phyloP scores from a whole-genome alignment of 208 protist genomes.

The Leishmania guyanensis region DNA sequence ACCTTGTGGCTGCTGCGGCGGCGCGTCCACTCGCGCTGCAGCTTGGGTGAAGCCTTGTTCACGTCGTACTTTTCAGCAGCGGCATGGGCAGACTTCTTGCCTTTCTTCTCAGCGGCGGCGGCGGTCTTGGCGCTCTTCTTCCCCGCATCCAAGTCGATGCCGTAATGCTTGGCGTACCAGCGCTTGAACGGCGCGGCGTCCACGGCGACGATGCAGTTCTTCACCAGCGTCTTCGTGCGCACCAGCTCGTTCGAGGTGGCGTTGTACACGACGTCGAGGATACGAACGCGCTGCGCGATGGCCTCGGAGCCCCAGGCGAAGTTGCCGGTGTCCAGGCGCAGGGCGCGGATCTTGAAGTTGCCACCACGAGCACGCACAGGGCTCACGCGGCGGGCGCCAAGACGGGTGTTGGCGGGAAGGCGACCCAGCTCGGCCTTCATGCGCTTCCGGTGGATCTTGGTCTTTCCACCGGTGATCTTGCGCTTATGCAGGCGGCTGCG shows the following conservation, averaged over 20 bases:
- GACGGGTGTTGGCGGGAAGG: constrained; percentile 97
- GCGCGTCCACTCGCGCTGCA: constrained; percentile 81
- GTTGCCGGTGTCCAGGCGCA: constrained; percentile 98
- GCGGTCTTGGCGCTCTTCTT: constrained; percentile 45
- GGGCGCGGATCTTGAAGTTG: constrained; percentile 98
- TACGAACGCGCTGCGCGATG: constrained; percentile 93
- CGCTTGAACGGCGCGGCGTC: constrained; percentile 98
- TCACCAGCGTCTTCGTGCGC: constrained; percentile 99
- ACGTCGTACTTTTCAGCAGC: constrained; percentile 76
- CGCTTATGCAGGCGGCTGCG: constrained; percentile 98
- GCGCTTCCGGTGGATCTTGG: constrained; percentile 91
- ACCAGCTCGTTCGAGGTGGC: constrained; percentile 99
- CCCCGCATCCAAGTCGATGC: constrained; percentile 94
- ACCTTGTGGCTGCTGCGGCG: constrained; percentile 77
- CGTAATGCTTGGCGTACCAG: constrained; percentile 99
- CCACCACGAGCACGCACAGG: constrained; percentile 97
- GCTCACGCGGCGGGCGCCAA: constrained; percentile 93
- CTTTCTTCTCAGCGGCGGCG: constrained; percentile 44
- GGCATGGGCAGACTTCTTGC: constrained; percentile 62
- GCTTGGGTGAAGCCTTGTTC: constrained; percentile 61
- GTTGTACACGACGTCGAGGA: constrained; percentile 99
- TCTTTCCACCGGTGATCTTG: constrained; percentile 97
- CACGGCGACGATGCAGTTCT: constrained; percentile 97
- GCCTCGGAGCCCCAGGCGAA: constrained; percentile 96
- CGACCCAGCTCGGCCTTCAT: constrained; percentile 98